A percentile compares a stretch with the other conserved stretches of the same genome.
These are phyloP conservation scores for Crithidia brevicula DNA, from an alignment of 208 protist genomes.

Conservation along the genomic window DNA sequence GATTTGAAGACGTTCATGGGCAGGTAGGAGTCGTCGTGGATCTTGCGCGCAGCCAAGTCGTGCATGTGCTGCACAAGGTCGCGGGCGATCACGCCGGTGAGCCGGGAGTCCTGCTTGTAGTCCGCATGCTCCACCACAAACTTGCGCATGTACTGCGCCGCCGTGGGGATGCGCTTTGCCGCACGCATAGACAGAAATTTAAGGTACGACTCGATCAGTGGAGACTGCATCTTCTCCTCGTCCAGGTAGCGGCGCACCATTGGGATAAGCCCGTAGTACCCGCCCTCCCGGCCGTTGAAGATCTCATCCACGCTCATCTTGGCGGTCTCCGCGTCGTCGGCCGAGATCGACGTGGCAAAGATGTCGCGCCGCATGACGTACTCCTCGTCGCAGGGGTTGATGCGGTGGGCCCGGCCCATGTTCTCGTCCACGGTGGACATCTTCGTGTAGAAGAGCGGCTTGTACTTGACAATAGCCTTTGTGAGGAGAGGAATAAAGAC, in stretches of 20 bases:
- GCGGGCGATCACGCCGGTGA: constrained; percentile 89
- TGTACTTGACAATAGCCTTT: constrained; percentile 95
- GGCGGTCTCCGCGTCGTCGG: constrained; percentile 57
- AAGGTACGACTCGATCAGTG: constrained; percentile 88
- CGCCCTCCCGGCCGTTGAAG: constrained; percentile 92
- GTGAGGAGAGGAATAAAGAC: constrained; percentile 96
- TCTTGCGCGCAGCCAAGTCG: constrained; percentile 47
- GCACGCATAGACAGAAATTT: constrained; percentile 94
- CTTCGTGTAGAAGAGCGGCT: constrained; percentile 96
- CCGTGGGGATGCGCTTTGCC: constrained; percentile 92
- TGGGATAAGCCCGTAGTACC: constrained; percentile 94
- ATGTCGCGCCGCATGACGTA: constrained; percentile 97
- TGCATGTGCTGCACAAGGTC: constrained; percentile 86
- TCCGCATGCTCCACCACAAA: constrained; percentile 94
- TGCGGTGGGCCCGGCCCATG: constrained; percentile 94
- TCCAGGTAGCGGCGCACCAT: constrained; percentile 91
- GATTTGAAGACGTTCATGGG: constrained; percentile 50
- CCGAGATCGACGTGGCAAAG: constrained; percentile 44
- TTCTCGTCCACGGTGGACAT: constrained; percentile 98
- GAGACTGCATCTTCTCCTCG: constrained; percentile 61
- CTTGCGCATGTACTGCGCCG: constrained; percentile 93
- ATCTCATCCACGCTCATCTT: constrained; percentile 95
- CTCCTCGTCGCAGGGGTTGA: constrained; percentile 85
- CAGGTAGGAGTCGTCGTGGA: constrained; percentile 59
- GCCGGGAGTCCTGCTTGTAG: constrained; percentile 96